These are phyloP conservation scores for Austroboletus olivaceoglutinosus DNA, from an alignment of 1,284 basidiomycete genomes.

Conservation along the genomic window DNA sequence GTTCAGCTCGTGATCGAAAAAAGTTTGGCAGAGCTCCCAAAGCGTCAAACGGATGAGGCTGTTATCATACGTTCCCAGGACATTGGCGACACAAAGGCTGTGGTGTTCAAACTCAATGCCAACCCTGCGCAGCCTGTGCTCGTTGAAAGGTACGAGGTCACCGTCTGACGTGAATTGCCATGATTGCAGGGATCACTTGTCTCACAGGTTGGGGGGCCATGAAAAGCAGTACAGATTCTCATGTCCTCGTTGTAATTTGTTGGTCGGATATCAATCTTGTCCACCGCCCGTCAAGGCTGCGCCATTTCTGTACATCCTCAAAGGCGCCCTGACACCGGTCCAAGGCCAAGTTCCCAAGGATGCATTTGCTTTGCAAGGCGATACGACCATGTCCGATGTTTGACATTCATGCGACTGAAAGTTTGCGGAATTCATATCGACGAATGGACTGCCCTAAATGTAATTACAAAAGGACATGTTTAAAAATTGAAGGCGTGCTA, in stretches of 20 bases:
- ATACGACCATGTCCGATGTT: conserved; percentile 2
- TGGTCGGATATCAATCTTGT: conserved; percentile 71
- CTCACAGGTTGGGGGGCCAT: conserved; percentile 54
- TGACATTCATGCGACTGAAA: conserved; percentile 4
- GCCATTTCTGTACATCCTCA: conserved; percentile 69
- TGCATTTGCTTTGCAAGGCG: conserved; percentile 64
- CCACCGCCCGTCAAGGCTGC: conserved; percentile 71
- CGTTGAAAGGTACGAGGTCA: conserved; percentile 58
- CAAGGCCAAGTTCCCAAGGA: conserved; percentile 77
- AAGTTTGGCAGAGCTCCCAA: conserved; percentile 62
- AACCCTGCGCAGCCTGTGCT: conserved; percentile 61
- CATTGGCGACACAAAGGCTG: conserved; percentile 51
- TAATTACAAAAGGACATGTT: background rate
- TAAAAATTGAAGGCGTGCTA: too few relatives aligned
- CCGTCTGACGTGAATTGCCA: conserved; percentile 15
- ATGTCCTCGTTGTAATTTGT: conserved; percentile 72
- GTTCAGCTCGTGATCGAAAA: conserved; percentile 79
- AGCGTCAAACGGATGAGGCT: conserved; percentile 70
- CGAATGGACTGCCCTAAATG: background rate
- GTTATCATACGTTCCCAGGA: conserved; percentile 71
- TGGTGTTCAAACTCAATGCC: conserved; percentile 78
- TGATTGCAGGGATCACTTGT: conserved; percentile 7
- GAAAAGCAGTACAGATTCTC: conserved; percentile 74
- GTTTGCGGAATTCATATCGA: background rate
- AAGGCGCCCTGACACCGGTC: conserved; percentile 71